phyloP scores from a whole-genome alignment of 345 rosid genomes.

The Arabis alpina region DNA sequence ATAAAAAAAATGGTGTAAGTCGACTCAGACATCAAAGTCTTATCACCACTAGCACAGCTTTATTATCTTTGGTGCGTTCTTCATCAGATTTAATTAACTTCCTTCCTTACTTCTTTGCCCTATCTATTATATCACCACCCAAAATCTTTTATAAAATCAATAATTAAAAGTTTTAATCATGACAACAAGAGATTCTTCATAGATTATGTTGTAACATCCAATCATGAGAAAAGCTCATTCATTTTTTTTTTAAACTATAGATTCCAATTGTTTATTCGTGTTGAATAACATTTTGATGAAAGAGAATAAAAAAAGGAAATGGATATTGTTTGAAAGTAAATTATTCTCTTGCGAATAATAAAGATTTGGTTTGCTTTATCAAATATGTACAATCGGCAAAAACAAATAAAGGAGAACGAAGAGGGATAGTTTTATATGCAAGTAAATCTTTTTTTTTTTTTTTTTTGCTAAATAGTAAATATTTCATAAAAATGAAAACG shows the following conservation, averaged over 20 bases:
- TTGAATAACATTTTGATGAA: background rate
- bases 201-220: constrained; percentile 34
- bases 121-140: constrained; percentile 26
- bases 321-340: constrained; percentile 9
- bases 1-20: constrained; percentile 38
- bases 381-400: background rate
- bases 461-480: too few species aligned
- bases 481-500: too few species aligned
- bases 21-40: constrained; percentile 41
- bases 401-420: constrained; percentile 23
- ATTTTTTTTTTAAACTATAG: background rate
- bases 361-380: constrained; percentile 26
- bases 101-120: constrained; percentile 16
- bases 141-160: background rate
- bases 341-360: constrained; percentile 12
- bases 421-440: background rate
- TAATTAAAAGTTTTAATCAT: constrained; percentile 18
- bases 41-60: constrained; percentile 42
- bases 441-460: too few species aligned
- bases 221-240: constrained; percentile 30
- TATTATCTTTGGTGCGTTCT: constrained; percentile 42
- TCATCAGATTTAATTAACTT: constrained; percentile 37
- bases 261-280: background rate
- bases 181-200: constrained; percentile 25
- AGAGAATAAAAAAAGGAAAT: constrained; percentile 5